A percentile compares a stretch with the other conserved stretches of the same genome.
Conservation (phyloP, 805 yeast species). For the Deakozyma indianensis region DNA sequence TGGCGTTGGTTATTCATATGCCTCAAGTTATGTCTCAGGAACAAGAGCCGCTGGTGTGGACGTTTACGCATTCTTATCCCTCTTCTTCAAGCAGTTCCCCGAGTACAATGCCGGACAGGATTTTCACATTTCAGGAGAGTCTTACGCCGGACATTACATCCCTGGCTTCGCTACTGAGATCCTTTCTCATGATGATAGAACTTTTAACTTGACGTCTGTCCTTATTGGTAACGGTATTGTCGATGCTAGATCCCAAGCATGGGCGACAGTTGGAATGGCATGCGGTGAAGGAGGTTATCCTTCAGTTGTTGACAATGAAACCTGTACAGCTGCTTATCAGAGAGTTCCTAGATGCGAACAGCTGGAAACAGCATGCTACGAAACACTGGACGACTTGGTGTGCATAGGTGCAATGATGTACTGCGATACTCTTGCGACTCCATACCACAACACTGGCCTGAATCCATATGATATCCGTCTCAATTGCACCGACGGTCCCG, state of each 20-base stretch:
- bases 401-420: conserved; percentile 87
- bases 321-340: conserved; percentile 57
- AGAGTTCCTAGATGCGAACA: conserved; percentile 65
- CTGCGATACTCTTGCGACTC: conserved; percentile 70
- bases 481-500: conserved; percentile 45
- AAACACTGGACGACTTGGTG: conserved; percentile 56
- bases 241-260: conserved; percentile 69
- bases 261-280: conserved; percentile 84
- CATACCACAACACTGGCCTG: conserved; percentile 71
- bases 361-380: conserved; percentile 68
- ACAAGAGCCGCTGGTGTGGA: conserved; percentile 83
- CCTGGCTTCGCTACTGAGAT: conserved; percentile 66
- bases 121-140: conserved; percentile 90
- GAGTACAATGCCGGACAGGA: conserved; percentile 50
- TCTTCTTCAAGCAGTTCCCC: conserved; percentile 82
- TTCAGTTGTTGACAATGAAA: conserved; percentile 60
- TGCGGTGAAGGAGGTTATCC: conserved; percentile 82
- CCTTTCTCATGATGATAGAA: conserved; percentile 42
- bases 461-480: conserved; percentile 85
- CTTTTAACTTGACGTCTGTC: conserved; percentile 62
- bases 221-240: conserved; percentile 91
- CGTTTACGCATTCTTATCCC: conserved; percentile 71
- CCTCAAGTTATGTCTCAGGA: conserved; percentile 45
- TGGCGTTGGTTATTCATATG: conserved; percentile 85
- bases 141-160: conserved; percentile 90